A percentile compares a stretch with the other conserved stretches of the same genome.
These are phyloP conservation scores for Plasmodium adleri DNA, from an alignment of 169 alveolate species.

Conservation along the genomic window DNA sequence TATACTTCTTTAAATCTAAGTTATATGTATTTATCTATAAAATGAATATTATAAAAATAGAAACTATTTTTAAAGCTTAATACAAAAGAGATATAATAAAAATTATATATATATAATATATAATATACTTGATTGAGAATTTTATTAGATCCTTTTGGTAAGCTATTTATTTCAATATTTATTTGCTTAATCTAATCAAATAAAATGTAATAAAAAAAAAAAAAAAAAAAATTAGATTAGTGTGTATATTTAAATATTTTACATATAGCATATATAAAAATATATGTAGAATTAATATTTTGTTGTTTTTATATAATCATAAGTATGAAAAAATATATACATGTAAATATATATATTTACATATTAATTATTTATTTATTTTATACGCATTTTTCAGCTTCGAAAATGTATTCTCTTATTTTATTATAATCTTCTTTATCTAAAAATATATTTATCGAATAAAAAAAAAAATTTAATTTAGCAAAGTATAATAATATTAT, in stretches of 20 bases:
- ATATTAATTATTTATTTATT: too few relatives aligned
- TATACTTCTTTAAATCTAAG: constrained; percentile 50
- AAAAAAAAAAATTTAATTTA: background rate
- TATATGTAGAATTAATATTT: background rate
- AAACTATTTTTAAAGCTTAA: background rate
- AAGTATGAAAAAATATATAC: background rate
- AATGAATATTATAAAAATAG: background rate
- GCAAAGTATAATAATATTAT: too few relatives aligned
- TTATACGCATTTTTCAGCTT: constrained; percentile 75
- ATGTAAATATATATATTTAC: constrained; percentile 1
- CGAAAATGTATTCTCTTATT: constrained; percentile 43
- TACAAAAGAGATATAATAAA: background rate
- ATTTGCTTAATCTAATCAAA: constrained; percentile 68
- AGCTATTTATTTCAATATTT: constrained; percentile 44
- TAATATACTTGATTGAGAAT: constrained; percentile 42
- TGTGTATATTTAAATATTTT: background rate
- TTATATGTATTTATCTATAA: constrained; percentile 44
- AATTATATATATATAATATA: background rate
- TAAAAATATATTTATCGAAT: constrained; percentile 15
- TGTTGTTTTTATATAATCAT: background rate
- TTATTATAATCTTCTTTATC: constrained; percentile 48
- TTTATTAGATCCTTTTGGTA: constrained; percentile 71
- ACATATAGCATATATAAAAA: background rate
- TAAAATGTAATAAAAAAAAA: background rate
- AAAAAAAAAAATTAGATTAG: background rate